Conservation (phyloP, 352 stramenopile genomes). For the Globisporangium paddicum region DNA sequence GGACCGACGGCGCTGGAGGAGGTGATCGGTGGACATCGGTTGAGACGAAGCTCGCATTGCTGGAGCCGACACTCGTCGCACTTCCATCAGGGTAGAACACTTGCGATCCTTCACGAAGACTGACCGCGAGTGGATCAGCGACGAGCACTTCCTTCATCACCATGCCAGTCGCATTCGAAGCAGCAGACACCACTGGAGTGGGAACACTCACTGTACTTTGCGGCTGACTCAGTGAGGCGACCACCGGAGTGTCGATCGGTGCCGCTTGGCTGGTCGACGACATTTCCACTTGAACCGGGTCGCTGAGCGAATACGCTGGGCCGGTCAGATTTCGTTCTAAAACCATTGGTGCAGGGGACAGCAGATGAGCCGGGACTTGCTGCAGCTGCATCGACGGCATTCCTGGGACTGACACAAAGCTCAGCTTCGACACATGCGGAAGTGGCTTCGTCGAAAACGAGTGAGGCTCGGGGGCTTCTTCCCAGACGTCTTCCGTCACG, state of each 20-base stretch:
- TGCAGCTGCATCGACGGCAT: slow-evolving; percentile 9
- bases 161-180: slow-evolving; percentile 3
- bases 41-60: slow-evolving; percentile 17
- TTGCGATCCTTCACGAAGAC: not conserved
- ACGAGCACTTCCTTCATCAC: not conserved
- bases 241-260: not conserved
- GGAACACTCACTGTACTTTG: not conserved
- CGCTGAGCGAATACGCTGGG: slow-evolving; percentile 9
- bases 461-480: slow-evolving; percentile 81
- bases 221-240: not conserved
- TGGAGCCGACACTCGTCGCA: slow-evolving; percentile 18
- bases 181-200: not conserved
- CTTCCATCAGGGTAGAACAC: slow-evolving; percentile 5
- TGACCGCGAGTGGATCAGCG: not conserved
- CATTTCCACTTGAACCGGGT: slow-evolving; percentile 15
- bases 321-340: slow-evolving; percentile 1
- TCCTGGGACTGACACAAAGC: slow-evolving; percentile 33
- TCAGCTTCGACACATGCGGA: slow-evolving; percentile 80
- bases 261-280: not conserved
- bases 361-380: slow-evolving; percentile 12
- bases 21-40: slow-evolving; percentile 33
- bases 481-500: slow-evolving; percentile 77
- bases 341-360: slow-evolving; percentile 7
- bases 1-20: slow-evolving; percentile 3
- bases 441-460: slow-evolving; percentile 76